Evolutionary conservation across 768 basidiomycete species (phyloP), one percentile per base, ranked within the genome.

Genomic region (Kwoniella dendrophila): DNA sequence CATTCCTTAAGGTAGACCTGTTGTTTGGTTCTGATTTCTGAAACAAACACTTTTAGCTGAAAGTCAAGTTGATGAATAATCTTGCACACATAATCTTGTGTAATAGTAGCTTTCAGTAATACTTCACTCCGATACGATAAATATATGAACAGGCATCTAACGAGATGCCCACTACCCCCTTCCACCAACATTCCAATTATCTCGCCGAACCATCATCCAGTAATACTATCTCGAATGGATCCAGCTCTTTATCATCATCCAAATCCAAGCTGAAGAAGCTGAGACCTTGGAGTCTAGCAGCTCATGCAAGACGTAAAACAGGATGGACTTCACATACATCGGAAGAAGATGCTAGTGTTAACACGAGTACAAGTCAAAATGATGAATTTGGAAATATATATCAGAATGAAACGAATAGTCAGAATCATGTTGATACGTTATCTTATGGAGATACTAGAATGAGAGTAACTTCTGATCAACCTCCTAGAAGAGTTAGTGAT

Each of bases 221-320:
- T n/a, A n/a, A n/a, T n/a, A n/a, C n/a, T n/a, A n/a, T n/a, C n/a
- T 53, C 49, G 7, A 38, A 33, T 33, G n/a, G 30, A 34, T 51
- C 49, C 5, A 8, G 27, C n/a, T 27, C n/a, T 41, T 10, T 27
- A 3, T 45, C 60, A 30, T 20, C 26, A 11, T 34, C 50, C 33
- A 50, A 50, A 34, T 36, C 34, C 16, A 61, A 53, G 27, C 56
- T 55, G 32, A 47, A 51, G 27, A 65, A 56, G 32, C 27, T 64
- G n/a, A 16, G 63, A 24, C 63, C 63, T 7, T 65, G 58, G 64
- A 65, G 64, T 52, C 52, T 65, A n/a, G 47, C 43, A 14, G 58
- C 43, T 43, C 43, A 52, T 22, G 59, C 41, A 32, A 27, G 59
- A 27, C 32, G 64, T 24, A 54, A 59, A 41, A 41, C 36, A 12